phyloP scores from a whole-genome alignment of 2,329 filamentous ascomycete genomes.

The Apiospora koreana region DNA sequence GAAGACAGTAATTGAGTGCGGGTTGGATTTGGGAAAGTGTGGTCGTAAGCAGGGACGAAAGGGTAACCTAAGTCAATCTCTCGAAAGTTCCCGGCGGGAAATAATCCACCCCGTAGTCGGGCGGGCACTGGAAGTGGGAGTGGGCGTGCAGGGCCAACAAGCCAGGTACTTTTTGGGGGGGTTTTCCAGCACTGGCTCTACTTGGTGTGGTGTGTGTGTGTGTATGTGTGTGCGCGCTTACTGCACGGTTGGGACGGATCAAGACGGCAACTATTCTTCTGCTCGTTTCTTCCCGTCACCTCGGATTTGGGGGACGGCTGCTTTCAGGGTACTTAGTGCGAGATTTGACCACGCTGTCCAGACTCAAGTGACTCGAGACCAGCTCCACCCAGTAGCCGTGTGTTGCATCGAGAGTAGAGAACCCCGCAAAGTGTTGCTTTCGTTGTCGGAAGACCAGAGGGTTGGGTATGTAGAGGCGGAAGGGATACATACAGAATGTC shows the following conservation, averaged over 20 bases:
- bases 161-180: neutral
- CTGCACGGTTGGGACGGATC: neutral
- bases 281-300: neutral
- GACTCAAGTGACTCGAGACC: neutral
- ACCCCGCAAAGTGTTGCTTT: neutral
- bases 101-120: neutral
- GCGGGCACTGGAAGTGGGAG: neutral
- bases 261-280: neutral
- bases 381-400: neutral
- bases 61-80: slow-evolving; percentile 1
- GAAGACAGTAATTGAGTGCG: neutral
- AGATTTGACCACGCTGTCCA: slow-evolving; percentile 3
- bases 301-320: neutral
- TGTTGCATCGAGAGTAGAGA: neutral
- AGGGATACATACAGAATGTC: neutral
- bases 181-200: neutral
- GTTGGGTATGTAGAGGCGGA: neutral
- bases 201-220: neutral
- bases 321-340: neutral
- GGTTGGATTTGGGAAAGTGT: neutral
- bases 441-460: neutral
- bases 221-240: neutral
- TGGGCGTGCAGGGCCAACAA: neutral
- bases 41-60: slow-evolving; percentile 3
- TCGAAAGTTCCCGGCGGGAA: slow-evolving; percentile 1